Evolutionary conservation across 805 yeast genomes (phyloP), one percentile per base, ranked within the genome.

Genomic region (Barnettozyma botsteinii): DNA sequence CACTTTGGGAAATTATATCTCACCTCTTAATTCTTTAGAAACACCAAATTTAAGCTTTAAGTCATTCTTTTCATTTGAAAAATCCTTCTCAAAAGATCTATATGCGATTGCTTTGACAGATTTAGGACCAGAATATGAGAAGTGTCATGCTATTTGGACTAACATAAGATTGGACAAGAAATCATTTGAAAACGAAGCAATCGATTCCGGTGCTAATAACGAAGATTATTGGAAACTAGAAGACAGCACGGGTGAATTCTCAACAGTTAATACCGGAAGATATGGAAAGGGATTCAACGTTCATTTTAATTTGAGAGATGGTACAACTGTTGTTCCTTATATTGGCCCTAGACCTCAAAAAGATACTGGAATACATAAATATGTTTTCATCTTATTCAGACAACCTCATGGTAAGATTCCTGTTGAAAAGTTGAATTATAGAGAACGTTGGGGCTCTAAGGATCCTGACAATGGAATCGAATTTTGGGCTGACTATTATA

Each of bases 381-480:
- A 46, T 38, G 50, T 51, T 20, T 48, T 45, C 35, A 31, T 52
- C 20, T 35, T 51, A 26, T 48, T 47, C 30, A 46, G 51, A 39
- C 55, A 53, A 25, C 36, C 49, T 2, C 37, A 28, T 31, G 55
- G 53, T 1, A 35, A 22, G 17, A 12, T 47, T n/a, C 50, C 49
- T 7, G 39, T 37, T 15, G 44, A 49, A 27, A 23, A 25, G 5
- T 45, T 52, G 35, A 49, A 34, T 26, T 46, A 29, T 21, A 46
- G 54, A 31, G 50, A 49, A 21, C 48, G 47, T 39, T 52, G 55
- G 55, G 56, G 58, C 3, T 48, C 54, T 1, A 35, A 41, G 13
- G 43, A 41, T 20, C 24, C 43, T n/a, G 44, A 42, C 1, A 46
- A 52, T 35, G 52, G 54, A 2, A 35, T 49, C n/a, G 37, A 45